Evolutionary conservation across 2,329 filamentous ascomycete species (phyloP).

Genomic region (Orbilia quercus): DNA sequence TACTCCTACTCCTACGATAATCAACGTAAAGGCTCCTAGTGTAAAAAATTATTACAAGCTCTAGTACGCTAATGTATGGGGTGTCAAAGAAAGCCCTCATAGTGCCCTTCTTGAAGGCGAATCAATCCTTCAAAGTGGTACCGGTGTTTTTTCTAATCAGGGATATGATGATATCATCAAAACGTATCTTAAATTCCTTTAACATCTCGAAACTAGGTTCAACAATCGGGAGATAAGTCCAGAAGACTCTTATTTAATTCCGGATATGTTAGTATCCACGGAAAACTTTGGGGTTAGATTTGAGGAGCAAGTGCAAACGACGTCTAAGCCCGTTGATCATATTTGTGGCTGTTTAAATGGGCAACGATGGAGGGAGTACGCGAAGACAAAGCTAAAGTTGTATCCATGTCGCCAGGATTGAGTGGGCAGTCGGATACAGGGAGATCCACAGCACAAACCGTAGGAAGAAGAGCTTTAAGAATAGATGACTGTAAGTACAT

Average conservation of each 20-base stretch:
- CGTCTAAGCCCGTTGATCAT: too few species aligned
- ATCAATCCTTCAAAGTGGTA: too few species aligned
- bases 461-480: background rate
- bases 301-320: background rate
- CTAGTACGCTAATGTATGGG: too few species aligned
- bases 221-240: background rate
- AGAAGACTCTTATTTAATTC: background rate
- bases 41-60: too few species aligned
- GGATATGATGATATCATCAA: background rate
- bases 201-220: background rate
- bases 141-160: background rate
- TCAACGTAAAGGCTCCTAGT: too few species aligned
- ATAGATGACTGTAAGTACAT: constrained; percentile 4
- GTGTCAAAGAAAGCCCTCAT: too few species aligned
- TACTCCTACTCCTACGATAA: too few species aligned
- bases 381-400: background rate
- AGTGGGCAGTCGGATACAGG: background rate
- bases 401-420: background rate
- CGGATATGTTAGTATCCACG: background rate
- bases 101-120: too few species aligned
- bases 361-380: background rate
- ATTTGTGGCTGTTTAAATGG: constrained; percentile 1
- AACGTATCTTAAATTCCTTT: background rate
- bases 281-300: background rate
- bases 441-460: background rate